These are phyloP conservation scores for Aspergillus cejpii DNA, from an alignment of 2,329 filamentous ascomycete species.

Conservation along the genomic window DNA sequence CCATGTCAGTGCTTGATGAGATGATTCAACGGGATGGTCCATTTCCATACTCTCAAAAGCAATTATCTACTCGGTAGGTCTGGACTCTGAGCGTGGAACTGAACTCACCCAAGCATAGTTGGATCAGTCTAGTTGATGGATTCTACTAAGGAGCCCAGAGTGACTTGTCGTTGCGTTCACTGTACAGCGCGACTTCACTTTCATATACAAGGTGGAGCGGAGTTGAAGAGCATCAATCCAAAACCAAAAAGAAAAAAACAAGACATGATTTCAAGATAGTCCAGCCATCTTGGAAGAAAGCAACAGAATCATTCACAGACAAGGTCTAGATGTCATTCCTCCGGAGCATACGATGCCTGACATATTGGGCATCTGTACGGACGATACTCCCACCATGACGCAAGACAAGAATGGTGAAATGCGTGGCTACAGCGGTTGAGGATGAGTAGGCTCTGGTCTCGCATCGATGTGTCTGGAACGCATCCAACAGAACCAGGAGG, in stretches of 20 bases:
- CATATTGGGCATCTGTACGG: slow-evolving; percentile 28
- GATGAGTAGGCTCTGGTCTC: slow-evolving; percentile 17
- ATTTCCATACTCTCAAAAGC: slow-evolving; percentile 4
- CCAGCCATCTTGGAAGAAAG: background rate
- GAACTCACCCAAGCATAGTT: no score
- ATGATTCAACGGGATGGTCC: slow-evolving; percentile 17
- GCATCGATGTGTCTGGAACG: background rate
- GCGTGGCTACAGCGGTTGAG: slow-evolving; percentile 27
- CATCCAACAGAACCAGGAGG: background rate
- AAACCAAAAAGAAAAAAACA: background rate
- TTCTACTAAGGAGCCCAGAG: no score
- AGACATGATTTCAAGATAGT: background rate
- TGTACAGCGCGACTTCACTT: background rate
- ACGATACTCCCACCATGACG: slow-evolving; percentile 27
- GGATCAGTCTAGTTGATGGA: no score
- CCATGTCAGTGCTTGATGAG: slow-evolving; percentile 19
- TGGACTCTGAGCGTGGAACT: no score
- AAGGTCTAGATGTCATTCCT: slow-evolving; percentile 2
- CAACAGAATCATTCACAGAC: background rate
- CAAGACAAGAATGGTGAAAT: slow-evolving; percentile 26
- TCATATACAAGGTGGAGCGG: background rate
- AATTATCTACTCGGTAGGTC: background rate
- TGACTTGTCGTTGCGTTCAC: background rate
- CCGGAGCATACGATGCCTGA: slow-evolving; percentile 22
- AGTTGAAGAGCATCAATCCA: background rate